These are phyloP conservation scores for Pyricularia pennisetigena DNA, from an alignment of 2,329 filamentous ascomycete species.

Conservation along the genomic window DNA sequence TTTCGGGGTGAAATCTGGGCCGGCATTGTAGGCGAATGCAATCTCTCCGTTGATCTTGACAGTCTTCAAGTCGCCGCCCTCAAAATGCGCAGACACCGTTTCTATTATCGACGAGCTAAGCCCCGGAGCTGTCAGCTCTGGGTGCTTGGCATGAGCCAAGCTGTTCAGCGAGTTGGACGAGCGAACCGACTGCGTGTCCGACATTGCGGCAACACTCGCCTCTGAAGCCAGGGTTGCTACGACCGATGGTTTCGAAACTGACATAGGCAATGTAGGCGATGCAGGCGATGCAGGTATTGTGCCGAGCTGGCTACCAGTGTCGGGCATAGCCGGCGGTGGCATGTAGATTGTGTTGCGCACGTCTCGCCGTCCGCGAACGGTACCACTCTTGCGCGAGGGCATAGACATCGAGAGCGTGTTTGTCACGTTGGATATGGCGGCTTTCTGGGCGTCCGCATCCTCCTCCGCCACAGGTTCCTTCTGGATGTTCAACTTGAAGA, in stretches of 20 bases:
- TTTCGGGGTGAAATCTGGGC: conserved; percentile 34
- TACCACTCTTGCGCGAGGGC: conserved; percentile 61
- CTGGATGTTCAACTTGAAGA: conserved; percentile 72
- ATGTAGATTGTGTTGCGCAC: conserved; percentile 86
- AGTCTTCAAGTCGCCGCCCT: conserved; percentile 59
- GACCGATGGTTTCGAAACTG: conserved; percentile 30
- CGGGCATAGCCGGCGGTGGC: conserved; percentile 36
- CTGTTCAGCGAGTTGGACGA: conserved; percentile 74
- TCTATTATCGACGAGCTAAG: conserved; percentile 87
- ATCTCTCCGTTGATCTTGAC: conserved; percentile 79
- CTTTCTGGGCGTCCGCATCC: conserved; percentile 62
- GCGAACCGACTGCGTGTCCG: conserved; percentile 84
- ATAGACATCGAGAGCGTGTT: conserved; percentile 59
- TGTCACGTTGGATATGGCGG: conserved; percentile 65
- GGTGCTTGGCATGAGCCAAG: conserved; percentile 62
- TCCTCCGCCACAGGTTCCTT: conserved; percentile 71
- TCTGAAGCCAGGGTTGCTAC: conserved; percentile 53
- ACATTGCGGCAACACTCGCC: conserved; percentile 46
- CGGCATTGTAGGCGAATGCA: conserved; percentile 68
- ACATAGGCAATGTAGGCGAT: conserved; percentile 20
- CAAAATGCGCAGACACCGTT: conserved; percentile 77
- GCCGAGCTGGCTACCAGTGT: background rate
- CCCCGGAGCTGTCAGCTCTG: conserved; percentile 69
- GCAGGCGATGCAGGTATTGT: conserved; percentile 19
- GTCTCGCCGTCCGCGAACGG: conserved; percentile 78